Base-by-base conservation (phyloP, 345 rosid genomes). In the Luvunga scandens region DNA sequence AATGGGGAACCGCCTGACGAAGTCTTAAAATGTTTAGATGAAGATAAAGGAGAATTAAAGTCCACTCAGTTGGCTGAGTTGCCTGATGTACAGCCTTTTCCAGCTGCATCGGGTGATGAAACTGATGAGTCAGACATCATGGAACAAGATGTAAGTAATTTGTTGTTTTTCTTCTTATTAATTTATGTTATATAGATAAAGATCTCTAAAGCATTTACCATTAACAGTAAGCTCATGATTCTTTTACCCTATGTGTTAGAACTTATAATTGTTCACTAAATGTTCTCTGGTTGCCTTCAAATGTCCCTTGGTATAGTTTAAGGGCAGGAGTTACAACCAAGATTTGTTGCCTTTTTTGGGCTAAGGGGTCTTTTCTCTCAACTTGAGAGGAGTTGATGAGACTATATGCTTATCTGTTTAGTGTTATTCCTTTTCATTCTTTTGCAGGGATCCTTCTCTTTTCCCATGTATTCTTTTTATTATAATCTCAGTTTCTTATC, bases 81-180 rank as follows among this genome's bases (percentile, higher is more conserved):
- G 36, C 61, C 86, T 75, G 83, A 80, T 61, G 59, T 82, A 68
- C 88, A 72, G 72, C 80, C 74, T 65, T 60, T 67, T 57, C 82
- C 84, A 76, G 87, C 88, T 79, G 75, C 75, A 78, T 86, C 90
- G 71, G 86, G 82, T 57, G 88, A 94, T 79, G 97, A 93, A 71
- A 84, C 92, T 66, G 93, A 88, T 36, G 99, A 86, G 78, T 91
- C 94, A 30, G 97, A 92, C 85, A 83, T 87, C 75, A 82, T 89
- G 82, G 97, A 92, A 83, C 95, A 90, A 78, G 99, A 96, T 88
- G 99, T 96, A 77, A 91, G 98, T 88, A 60, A 73, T 30, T 72
- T 79, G 72, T 31, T 72, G 5, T 62, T 82, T 75, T 69, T 30
- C 42, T 74, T 81, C 67, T 38, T 59, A 36, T 75, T 60, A 66